phyloP scores from a whole-genome alignment of 106 monocot genomes.

The Acorus gramineus region DNA sequence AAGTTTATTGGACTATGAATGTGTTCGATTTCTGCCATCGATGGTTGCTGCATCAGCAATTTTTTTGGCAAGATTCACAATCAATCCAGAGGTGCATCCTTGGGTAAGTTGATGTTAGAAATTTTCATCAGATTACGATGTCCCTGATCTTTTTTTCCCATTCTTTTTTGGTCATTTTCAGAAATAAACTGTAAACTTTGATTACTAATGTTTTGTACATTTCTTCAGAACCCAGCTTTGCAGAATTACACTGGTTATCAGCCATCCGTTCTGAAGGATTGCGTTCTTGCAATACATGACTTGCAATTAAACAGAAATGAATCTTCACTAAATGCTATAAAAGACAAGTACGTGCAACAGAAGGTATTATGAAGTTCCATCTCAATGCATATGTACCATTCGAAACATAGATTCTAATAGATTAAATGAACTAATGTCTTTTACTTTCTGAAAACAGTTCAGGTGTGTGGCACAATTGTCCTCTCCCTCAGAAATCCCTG shows the following conservation, averaged over 20 bases:
- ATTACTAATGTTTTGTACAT: not conserved
- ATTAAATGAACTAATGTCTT: not conserved
- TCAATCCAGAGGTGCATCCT: conserved; percentile 32
- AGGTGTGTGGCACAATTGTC: conserved; percentile 2
- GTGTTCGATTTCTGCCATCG: conserved; percentile 48
- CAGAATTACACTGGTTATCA: conserved; percentile 30
- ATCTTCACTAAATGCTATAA: conserved; percentile 28
- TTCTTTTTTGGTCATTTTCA: not conserved
- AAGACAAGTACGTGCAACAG: conserved; percentile 57
- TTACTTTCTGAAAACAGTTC: conserved; percentile 5
- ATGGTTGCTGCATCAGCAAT: conserved; percentile 54
- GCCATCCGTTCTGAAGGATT: conserved; percentile 41
- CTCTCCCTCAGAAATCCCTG: conserved; percentile 6
- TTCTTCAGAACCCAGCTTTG: conserved; percentile 22
- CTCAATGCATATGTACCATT: not conserved
- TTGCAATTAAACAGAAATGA: conserved; percentile 40
- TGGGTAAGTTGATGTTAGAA: conserved; percentile 31
- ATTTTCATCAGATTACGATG: no score
- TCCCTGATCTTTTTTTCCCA: not conserved
- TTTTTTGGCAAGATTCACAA: conserved; percentile 46
- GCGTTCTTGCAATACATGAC: conserved; percentile 38
- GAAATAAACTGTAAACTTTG: not conserved
- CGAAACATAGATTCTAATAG: not conserved
- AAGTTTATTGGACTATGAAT: conserved; percentile 47
- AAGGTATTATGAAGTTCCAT: conserved; percentile 13